Evolutionary conservation across 1,139 yeast species (phyloP).

Genomic region (Kodamaea suecica): DNA sequence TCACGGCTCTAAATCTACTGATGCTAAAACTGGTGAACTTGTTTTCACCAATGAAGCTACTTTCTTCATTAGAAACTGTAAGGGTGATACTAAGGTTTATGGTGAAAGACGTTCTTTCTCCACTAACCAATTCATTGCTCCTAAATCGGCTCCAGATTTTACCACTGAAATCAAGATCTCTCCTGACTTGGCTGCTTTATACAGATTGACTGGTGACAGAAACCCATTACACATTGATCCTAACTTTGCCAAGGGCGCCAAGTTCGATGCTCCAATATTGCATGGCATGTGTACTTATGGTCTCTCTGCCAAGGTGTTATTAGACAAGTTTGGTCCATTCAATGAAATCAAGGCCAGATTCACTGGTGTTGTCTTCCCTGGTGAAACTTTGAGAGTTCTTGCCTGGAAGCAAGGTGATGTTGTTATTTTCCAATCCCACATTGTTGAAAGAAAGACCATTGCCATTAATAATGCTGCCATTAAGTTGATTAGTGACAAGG

Average conservation of each 20-base stretch:
- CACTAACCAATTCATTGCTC: conserved; percentile 62
- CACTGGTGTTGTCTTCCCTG: conserved; percentile 94
- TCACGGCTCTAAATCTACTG: conserved; percentile 70
- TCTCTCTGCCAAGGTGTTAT: conserved; percentile 69
- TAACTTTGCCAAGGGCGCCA: conserved; percentile 81
- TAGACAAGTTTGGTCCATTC: conserved; percentile 78
- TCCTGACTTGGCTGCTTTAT: conserved; percentile 80
- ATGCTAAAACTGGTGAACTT: conserved; percentile 64
- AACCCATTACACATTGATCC: conserved; percentile 97
- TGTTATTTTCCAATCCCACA: conserved; percentile 80
- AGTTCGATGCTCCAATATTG: conserved; percentile 80
- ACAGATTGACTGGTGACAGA: conserved; percentile 89
- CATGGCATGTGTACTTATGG: conserved; percentile 94
- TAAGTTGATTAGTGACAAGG: conserved; percentile 50
- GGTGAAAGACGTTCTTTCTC: conserved; percentile 56
- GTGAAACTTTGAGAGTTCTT: conserved; percentile 76
- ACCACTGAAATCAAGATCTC: conserved; percentile 57
- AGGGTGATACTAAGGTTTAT: conserved; percentile 56
- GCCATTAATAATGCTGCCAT: conserved; percentile 90
- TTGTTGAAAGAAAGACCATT: conserved; percentile 70
- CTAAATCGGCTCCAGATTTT: conserved; percentile 66
- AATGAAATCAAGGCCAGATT: conserved; percentile 88
- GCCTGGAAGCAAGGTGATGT: conserved; percentile 80
- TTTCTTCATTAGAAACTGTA: conserved; percentile 80
- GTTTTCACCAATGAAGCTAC: conserved; percentile 83